Evolutionary conservation across 345 rosid genomes (phyloP).

Genomic region (Excoecaria agallocha): DNA sequence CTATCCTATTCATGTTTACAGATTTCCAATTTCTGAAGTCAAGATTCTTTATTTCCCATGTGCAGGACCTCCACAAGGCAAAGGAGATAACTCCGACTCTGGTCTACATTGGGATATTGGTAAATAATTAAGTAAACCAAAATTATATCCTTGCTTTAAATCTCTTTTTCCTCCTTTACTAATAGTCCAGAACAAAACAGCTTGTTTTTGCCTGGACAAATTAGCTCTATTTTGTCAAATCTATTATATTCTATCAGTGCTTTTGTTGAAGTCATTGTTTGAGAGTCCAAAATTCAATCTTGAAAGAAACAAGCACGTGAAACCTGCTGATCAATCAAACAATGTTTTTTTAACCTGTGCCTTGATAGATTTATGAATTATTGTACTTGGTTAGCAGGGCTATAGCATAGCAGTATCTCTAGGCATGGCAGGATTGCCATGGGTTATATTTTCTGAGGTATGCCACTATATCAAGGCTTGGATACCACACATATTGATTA

Average conservation of each 20-base stretch:
- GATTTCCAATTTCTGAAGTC: background rate
- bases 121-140: slow-evolving; percentile 6
- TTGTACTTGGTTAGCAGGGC: slow-evolving; percentile 28
- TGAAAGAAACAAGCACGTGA: background rate
- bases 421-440: slow-evolving; percentile 57
- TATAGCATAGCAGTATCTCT: slow-evolving; percentile 24
- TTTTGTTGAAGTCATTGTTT: background rate
- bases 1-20: background rate
- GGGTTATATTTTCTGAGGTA: slow-evolving; percentile 74
- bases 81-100: slow-evolving; percentile 26
- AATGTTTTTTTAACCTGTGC: background rate
- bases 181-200: too few relatives aligned
- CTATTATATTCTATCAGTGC: too few relatives aligned
- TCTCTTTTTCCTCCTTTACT: too few relatives aligned
- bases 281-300: background rate
- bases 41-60: background rate
- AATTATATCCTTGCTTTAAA: too few relatives aligned
- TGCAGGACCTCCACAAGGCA: slow-evolving; percentile 23
- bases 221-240: too few relatives aligned
- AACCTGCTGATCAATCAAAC: background rate
- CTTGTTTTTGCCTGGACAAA: too few relatives aligned
- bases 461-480: background rate
- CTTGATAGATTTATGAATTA: background rate
- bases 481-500: background rate
- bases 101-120: slow-evolving; percentile 32